Evolutionary conservation across 495 filamentous ascomycete genomes (phyloP).

Genomic region (Penicillium cataractarum): DNA sequence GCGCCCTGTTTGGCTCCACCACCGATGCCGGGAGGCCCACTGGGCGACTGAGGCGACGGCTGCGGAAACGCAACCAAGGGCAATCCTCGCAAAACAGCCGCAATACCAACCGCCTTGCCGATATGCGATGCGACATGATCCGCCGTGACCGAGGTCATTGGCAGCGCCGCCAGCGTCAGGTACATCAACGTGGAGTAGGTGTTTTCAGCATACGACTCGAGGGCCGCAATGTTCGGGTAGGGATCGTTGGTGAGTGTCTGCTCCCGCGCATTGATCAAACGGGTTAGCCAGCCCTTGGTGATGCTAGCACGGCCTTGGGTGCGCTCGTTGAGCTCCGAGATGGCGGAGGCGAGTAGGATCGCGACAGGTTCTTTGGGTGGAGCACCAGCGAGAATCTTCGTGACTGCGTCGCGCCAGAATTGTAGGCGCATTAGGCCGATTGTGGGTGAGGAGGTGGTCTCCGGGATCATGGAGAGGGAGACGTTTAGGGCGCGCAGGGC

Average conservation of each 20-base stretch:
- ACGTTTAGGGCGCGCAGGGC: constrained; percentile 92
- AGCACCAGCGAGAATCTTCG: constrained; percentile 68
- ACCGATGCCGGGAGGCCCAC: constrained; percentile 32
- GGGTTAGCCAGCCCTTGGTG: constrained; percentile 79
- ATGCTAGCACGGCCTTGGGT: constrained; percentile 59
- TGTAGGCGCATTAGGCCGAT: constrained; percentile 87
- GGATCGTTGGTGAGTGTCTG: constrained; percentile 82
- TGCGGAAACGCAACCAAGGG: constrained; percentile 81
- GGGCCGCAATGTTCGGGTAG: constrained; percentile 67
- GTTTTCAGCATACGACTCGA: constrained; percentile 90
- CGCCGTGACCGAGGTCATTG: constrained; percentile 76
- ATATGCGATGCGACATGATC: constrained; percentile 94
- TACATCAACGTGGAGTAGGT: constrained; percentile 96
- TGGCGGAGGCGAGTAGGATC: constrained; percentile 74
- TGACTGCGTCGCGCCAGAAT: constrained; percentile 88
- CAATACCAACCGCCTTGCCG: constrained; percentile 89
- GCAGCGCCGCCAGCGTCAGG: constrained; percentile 75
- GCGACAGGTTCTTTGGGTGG: constrained; percentile 91
- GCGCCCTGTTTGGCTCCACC: constrained; percentile 59
- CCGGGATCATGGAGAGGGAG: constrained; percentile 84
- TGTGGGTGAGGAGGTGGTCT: constrained; percentile 78
- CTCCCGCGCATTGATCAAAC: constrained; percentile 78
- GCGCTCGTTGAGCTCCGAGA: constrained; percentile 60
- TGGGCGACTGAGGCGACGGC: constrained; percentile 58
- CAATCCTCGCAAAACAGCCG: constrained; percentile 78